These are phyloP conservation scores for Paecilomyces variotii DNA, from an alignment of 2,329 filamentous ascomycete species.

Conservation along the genomic window DNA sequence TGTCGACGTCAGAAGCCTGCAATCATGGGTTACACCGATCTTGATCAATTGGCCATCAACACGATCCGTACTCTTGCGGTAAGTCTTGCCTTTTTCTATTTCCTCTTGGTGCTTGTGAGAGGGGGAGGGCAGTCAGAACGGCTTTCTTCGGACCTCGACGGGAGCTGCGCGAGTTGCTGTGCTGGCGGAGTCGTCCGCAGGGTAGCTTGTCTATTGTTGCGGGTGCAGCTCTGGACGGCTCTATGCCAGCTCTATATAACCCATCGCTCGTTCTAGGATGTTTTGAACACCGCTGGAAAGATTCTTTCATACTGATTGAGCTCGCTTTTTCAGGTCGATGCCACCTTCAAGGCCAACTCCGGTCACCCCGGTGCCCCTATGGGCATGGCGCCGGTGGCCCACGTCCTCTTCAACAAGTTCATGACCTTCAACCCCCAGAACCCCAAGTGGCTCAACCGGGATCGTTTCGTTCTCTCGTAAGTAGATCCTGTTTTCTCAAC, in stretches of 20 bases:
- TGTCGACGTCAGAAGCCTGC: constrained; percentile 22
- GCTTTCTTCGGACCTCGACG: not conserved
- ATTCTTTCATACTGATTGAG: constrained; percentile 16
- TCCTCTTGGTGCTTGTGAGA: not conserved
- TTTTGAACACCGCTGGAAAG: constrained; percentile 2
- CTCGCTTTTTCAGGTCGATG: constrained; percentile 69
- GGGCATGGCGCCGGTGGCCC: constrained; percentile 89
- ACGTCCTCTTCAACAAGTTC: constrained; percentile 98
- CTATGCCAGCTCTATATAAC: not conserved
- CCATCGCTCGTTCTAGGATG: constrained; percentile 2
- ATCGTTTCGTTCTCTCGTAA: constrained; percentile 98
- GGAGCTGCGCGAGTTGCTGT: not conserved
- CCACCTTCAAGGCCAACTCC: constrained; percentile 89
- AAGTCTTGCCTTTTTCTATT: constrained; percentile 40
- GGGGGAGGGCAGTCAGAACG: not conserved
- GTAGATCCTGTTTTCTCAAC: constrained; percentile 33
- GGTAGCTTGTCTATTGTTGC: not conserved
- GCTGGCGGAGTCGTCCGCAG: not conserved
- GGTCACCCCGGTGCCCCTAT: constrained; percentile 98
- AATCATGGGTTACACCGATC: constrained; percentile 79
- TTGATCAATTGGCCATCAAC: constrained; percentile 90
- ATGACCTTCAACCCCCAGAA: constrained; percentile 99
- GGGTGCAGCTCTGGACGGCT: not conserved
- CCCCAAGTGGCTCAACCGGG: constrained; percentile 92
- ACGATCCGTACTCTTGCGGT: constrained; percentile 95